Conservation (phyloP, 306 rosid species). For the Medicago truncatula region MtrunA17r5.0-ANR NC_053046.1:37799501-37800000, state of each 20-base stretch:
- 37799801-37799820: slow-evolving; percentile 59
- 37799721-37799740: slow-evolving; percentile 86
- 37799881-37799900: slow-evolving; percentile 18
- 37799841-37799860: slow-evolving; percentile 39
- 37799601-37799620: background rate
- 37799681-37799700: slow-evolving; percentile 77
- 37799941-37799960: slow-evolving; percentile 8
- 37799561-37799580: slow-evolving; percentile 71
- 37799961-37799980: slow-evolving; percentile 26
- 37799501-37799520: slow-evolving; percentile 63
- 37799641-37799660: background rate
- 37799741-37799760: slow-evolving; percentile 59
- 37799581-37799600: background rate
- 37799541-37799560: slow-evolving; percentile 54
- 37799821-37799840: slow-evolving; percentile 48
- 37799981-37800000: slow-evolving; percentile 11
- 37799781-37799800: slow-evolving; percentile 67
- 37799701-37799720: slow-evolving; percentile 82
- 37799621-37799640: background rate
- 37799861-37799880: slow-evolving; percentile 1
- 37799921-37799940: slow-evolving; percentile 23
- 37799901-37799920: slow-evolving; percentile 13
- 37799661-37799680: slow-evolving; percentile 62
- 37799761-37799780: slow-evolving; percentile 77
- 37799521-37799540: slow-evolving; percentile 72